phyloP scores from a whole-genome alignment of 805 yeast species.

The Cyberlindnera nakhonratchasimensis region DNA sequence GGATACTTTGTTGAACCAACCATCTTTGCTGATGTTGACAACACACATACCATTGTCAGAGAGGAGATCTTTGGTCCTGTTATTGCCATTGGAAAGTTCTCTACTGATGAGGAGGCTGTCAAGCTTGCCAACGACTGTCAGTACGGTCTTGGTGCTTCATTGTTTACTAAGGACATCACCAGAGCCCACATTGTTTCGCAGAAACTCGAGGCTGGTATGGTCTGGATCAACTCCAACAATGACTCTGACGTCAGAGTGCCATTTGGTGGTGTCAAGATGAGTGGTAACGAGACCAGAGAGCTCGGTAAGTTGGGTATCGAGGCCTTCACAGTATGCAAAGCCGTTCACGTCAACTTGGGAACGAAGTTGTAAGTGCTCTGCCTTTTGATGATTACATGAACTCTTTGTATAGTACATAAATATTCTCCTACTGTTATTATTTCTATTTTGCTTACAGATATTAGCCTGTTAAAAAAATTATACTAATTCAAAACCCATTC shows the following conservation, averaged over 20 bases:
- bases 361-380: constrained; percentile 24
- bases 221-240: constrained; percentile 59
- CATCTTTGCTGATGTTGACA: constrained; percentile 42
- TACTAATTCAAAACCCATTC: constrained; percentile 4
- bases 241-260: constrained; percentile 56
- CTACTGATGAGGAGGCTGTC: constrained; percentile 42
- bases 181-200: constrained; percentile 39
- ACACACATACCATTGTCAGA: constrained; percentile 38
- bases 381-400: no score
- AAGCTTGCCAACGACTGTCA: constrained; percentile 40
- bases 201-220: constrained; percentile 45
- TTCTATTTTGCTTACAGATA: not conserved
- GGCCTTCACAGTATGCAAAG: constrained; percentile 61
- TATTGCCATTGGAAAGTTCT: constrained; percentile 40
- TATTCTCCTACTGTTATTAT: not conserved
- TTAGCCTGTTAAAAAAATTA: not conserved
- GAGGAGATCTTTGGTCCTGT: constrained; percentile 58
- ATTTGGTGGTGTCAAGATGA: constrained; percentile 66
- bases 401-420: not conserved
- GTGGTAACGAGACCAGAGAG: constrained; percentile 62
- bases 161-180: constrained; percentile 38
- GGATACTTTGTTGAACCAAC: constrained; percentile 46
- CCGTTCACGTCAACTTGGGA: constrained; percentile 66
- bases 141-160: constrained; percentile 47
- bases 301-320: constrained; percentile 62